Evolutionary conservation across 257 asterid genomes (phyloP).

Genomic region (Fraxinus quadrangulata): DNA sequence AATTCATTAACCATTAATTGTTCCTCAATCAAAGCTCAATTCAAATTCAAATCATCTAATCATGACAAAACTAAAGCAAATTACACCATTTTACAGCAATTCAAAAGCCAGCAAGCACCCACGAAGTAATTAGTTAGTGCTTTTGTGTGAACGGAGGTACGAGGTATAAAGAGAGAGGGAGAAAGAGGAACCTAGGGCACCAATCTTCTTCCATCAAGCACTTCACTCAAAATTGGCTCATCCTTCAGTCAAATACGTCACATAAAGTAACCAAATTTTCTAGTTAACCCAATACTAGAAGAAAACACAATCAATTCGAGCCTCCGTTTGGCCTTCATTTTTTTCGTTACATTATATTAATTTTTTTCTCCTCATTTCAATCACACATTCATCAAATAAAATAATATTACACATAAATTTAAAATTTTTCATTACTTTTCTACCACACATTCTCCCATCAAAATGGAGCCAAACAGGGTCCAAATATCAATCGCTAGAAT

Average conservation of each 20-base stretch:
- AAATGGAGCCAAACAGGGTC: no score
- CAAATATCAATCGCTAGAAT: background rate
- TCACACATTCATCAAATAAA: no score
- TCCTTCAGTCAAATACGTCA: background rate
- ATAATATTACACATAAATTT: no score
- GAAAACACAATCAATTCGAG: background rate
- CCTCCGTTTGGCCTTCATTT: no score
- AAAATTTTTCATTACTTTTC: no score
- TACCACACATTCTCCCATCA: no score
- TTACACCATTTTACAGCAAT: background rate
- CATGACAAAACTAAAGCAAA: slow-evolving; percentile 1
- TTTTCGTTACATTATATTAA: no score
- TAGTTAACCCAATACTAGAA: slow-evolving; percentile 1
- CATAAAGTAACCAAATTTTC: background rate
- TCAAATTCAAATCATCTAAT: background rate
- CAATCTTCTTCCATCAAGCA: slow-evolving; percentile 20
- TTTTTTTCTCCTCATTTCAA: no score
- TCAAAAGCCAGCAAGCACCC: background rate
- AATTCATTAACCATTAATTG: slow-evolving; percentile 16
- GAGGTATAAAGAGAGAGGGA: background rate
- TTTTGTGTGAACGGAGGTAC: background rate
- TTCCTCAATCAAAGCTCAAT: background rate
- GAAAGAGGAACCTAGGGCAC: slow-evolving; percentile 27
- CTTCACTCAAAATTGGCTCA: background rate
- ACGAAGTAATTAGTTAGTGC: slow-evolving; percentile 1